These are phyloP conservation scores for Populus deltoides DNA, from an alignment of 345 rosid species.

Conservation along the genomic window DNA sequence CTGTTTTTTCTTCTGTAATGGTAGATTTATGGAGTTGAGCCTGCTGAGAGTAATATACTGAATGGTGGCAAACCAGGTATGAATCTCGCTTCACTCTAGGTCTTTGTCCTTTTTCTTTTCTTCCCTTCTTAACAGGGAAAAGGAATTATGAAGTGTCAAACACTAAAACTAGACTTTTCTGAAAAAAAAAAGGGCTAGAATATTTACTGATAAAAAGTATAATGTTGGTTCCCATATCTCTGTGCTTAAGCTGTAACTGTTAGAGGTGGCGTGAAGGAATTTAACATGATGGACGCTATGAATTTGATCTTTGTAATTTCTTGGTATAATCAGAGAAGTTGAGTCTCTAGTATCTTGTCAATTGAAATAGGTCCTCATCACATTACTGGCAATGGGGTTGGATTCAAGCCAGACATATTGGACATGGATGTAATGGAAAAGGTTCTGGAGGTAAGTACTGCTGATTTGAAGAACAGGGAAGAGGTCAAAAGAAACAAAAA, in stretches of 20 bases:
- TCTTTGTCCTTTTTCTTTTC: neutral
- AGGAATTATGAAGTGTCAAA: neutral
- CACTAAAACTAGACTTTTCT: neutral
- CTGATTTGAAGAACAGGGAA: neutral
- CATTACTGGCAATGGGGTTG: slow-evolving; percentile 94
- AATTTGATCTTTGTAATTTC: neutral
- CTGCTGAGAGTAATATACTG: slow-evolving; percentile 84
- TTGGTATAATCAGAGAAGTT: neutral
- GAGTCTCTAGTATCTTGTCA: neutral
- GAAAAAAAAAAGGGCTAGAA: neutral
- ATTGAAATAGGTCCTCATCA: slow-evolving; percentile 78
- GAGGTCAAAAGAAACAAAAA: neutral
- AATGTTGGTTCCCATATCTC: neutral
- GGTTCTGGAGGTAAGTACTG: slow-evolving; percentile 65
- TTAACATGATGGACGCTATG: neutral
- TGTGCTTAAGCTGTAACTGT: neutral
- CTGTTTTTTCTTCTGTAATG: neutral
- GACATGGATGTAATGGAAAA: slow-evolving; percentile 94
- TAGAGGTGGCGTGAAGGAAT: neutral
- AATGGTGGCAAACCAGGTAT: slow-evolving; percentile 98
- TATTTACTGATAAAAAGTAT: neutral
- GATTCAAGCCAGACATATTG: slow-evolving; percentile 91
- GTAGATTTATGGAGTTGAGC: slow-evolving; percentile 96
- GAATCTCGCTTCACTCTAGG: neutral
- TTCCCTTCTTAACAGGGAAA: neutral